These are phyloP conservation scores for Byssochlamys sp. DNA, from an alignment of 2,329 filamentous ascomycete genomes.

Conservation along the genomic window DNA sequence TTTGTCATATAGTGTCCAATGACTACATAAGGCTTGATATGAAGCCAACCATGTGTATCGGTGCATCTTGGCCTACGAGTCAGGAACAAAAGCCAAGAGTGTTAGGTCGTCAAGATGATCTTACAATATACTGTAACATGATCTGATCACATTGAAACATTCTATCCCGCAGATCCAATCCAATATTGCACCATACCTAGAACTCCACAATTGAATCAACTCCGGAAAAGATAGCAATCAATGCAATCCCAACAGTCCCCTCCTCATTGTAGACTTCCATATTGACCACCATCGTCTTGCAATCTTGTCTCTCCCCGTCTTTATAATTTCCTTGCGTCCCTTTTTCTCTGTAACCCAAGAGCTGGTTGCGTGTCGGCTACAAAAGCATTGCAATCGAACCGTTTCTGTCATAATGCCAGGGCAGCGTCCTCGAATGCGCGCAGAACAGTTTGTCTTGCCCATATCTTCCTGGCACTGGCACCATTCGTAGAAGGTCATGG, in stretches of 20 bases:
- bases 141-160: too few relatives aligned
- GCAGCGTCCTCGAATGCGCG: slow-evolving; percentile 18
- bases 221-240: not conserved
- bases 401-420: slow-evolving; percentile 24
- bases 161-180: not conserved
- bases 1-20: too few relatives aligned
- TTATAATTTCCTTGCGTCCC: slow-evolving; percentile 12
- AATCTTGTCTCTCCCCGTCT: slow-evolving; percentile 3
- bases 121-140: too few relatives aligned
- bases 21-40: too few relatives aligned
- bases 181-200: not conserved
- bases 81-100: too few relatives aligned
- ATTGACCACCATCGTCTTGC: not conserved
- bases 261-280: not conserved
- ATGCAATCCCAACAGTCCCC: not conserved
- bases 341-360: slow-evolving; percentile 23
- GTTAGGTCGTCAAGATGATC: too few relatives aligned
- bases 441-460: slow-evolving; percentile 21
- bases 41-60: too few relatives aligned
- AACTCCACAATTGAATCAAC: not conserved
- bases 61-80: too few relatives aligned
- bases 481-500: slow-evolving; percentile 28
- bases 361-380: slow-evolving; percentile 24
- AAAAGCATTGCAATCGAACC: slow-evolving; percentile 32
- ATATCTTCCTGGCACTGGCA: slow-evolving; percentile 30